Evolutionary conservation across 139 green algal genomes (phyloP), one percentile per base, ranked within the genome.

Genomic region (Coccomyxa sp.): DNA sequence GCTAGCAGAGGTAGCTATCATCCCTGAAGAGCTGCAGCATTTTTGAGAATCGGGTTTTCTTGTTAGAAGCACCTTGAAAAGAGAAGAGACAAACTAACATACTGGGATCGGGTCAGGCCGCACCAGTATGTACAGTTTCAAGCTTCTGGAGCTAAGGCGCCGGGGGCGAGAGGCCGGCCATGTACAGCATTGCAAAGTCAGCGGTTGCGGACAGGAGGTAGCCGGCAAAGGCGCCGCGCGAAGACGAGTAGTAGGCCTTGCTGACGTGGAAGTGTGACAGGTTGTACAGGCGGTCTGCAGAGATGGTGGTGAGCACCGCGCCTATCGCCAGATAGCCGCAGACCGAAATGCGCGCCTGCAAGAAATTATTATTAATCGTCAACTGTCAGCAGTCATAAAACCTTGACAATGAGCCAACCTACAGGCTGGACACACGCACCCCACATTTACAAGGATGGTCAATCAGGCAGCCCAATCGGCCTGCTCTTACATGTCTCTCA

Each of bases 261-360:
- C 18, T 45, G 74, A 45, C 23, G 4, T 58, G 74, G 23, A 21
- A 58, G 74, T 45, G 28, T 4, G 74, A 79, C 23, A 45, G 18
- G 74, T 79, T 79, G 74, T 79, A 79, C 23, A 79, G 25, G 74
- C 74, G 74, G 74, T 79, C 74, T 31, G 74, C 30, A 27, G 74
- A 79, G 21, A 79, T 12, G 74, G 13, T 79, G 74, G 30, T 31
- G 23, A 45, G 74, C 21, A 31, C 30, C 28, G 74, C 28, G 74
- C 23, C 74, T 27, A 79, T 27, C 9, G 74, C n/a, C 28, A 79
- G 74, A 17, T 23, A 79, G 74, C 74, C 74, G 25, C 27, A 45
- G 4, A 79, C 1, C 28, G 25, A 28, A 45, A 79, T 79, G 30
- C 74, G 74, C 28, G 30, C 25, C 74, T 79, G 74, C 74, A 79